Base-by-base conservation (phyloP, 495 filamentous ascomycete species). In the Darksidea phi region DNA sequence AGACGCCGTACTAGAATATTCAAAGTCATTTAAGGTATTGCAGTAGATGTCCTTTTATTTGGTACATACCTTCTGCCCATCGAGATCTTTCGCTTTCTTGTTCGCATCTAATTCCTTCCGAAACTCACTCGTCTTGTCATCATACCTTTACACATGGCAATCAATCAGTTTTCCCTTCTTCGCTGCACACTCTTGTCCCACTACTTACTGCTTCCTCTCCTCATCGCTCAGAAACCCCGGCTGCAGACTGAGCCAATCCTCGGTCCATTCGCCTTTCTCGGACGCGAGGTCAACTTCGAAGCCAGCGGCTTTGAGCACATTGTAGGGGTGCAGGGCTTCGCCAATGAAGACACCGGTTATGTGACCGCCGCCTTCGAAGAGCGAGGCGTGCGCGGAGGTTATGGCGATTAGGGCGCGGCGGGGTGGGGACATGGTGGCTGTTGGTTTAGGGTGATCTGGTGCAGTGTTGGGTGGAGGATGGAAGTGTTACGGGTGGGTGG, bases 221-320 rank as follows among this genome's bases (percentile, higher is more conserved):
- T 71, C 66, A 28, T 70, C 77, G 32, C 67, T 66, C n/a, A 80
- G 72, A 50, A 72, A 81, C 48, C 79, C 77, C 8, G 72, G 66
- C 36, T 76, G 72, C 48, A 74, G 68, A 17, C 72, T 75, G 7
- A 81, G 73, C 76, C 76, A 79, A 66, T 81, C 78, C 1, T 75
- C 67, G 11, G 67, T 67, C 55, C 76, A 81, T 10, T 63, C 71
- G 15, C 78, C 79, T 1, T 71, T 79, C 60, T 80, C 77, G 20
- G 78, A 79, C 32, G 71, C 73, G 11, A 80, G 67, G 57, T 80
- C 78, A 48, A 81, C 78, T 37, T 76, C 73, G 67, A 80, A 80
- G 28, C 77, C 77, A 1, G 79, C 77, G 7, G 56, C 64, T 3
- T 56, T 69, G 69, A 80, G 72, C 43, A 77, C 77, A 23, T 73